Conservation (phyloP, 2,329 filamentous ascomycete species). For the Phialophora verrucosa region DNA sequence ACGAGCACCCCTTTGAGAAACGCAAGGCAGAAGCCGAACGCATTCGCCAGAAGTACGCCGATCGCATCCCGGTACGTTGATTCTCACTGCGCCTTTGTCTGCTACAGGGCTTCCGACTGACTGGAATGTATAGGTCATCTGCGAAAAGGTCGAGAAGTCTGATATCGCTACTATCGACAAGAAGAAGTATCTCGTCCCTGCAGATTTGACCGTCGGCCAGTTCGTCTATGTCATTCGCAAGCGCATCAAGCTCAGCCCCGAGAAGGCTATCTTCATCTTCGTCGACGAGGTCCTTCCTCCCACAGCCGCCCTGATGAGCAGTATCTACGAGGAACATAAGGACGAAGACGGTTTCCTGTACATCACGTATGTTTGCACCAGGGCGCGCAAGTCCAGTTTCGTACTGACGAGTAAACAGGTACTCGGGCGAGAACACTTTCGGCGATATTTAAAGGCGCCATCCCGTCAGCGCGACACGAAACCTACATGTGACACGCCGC, state of each 20-base stretch:
- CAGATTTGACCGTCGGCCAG: slow-evolving; percentile 97
- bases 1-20: slow-evolving; percentile 99
- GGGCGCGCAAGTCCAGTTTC: slow-evolving; percentile 31
- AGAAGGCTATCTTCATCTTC: slow-evolving; percentile 99
- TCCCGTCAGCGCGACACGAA: slow-evolving; percentile 1
- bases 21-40: slow-evolving; percentile 99
- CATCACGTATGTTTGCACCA: slow-evolving; percentile 73
- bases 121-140: slow-evolving; percentile 75
- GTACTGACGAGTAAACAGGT: slow-evolving; percentile 55
- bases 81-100: slow-evolving; percentile 13
- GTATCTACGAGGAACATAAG: slow-evolving; percentile 99
- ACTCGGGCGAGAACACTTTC: slow-evolving; percentile 99
- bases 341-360: slow-evolving; percentile 88
- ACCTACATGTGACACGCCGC: slow-evolving; percentile 3
- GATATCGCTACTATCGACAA: slow-evolving; percentile 99
- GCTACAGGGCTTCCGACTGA: slow-evolving; percentile 28
- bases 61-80: slow-evolving; percentile 89
- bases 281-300: slow-evolving; percentile 97
- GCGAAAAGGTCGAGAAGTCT: slow-evolving; percentile 99
- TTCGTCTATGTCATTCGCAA: slow-evolving; percentile 99
- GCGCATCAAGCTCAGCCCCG: slow-evolving; percentile 98
- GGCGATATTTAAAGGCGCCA: slow-evolving; percentile 54
- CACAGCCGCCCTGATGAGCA: slow-evolving; percentile 97
- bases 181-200: slow-evolving; percentile 99
- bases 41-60: slow-evolving; percentile 97